Base-by-base conservation (phyloP, 2,329 filamentous ascomycete species). In the Hymenoscyphus albidus region DNA sequence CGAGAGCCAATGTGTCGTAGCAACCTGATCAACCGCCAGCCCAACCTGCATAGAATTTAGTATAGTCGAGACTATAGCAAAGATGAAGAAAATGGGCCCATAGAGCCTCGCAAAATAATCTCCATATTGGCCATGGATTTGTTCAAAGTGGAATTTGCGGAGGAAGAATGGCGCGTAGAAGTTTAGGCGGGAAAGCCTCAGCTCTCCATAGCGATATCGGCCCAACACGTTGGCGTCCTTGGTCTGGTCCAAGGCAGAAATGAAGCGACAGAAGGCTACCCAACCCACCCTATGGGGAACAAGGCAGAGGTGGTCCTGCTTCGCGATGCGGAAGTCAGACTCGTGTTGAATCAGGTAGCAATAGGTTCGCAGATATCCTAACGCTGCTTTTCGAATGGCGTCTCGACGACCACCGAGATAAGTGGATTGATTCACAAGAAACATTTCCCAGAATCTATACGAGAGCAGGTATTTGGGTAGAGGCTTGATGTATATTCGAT, bases 251-350 rank as follows among this genome's bases (percentile, higher is more conserved):
- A 67, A 58, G 12, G 5, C 22, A 13, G 38, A 18, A 13, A 68
- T 59, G 16, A 77, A 71, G 16, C 32, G 16, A 55, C 44, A 55
- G 32, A 62, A 62, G 13, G n/a, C 48, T 3, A n/a, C 48, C 59
- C 35, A 62, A 22, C 27, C 31, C n/a, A 63, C 48, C 12, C 27
- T 16, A 10, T 59, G 5, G 13, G 62, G 62, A 35, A 67, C 54
- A 48, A 48, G 42, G 42, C 42, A 48, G 14, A 78, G 70, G 14
- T 64, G 64, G 62, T 22, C n/a, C n/a, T n/a, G n/a, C n/a, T n/a
- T n/a, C n/a, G n/a, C 77, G 5, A 78, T 74, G 5, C 40, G n/a
- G 40, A 78, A 74, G 64, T 78, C 77, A 32, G 73, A 74, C 62
- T 74, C 68, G 62, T 74, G 69, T 2, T 57, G 62, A 12, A 79